Percentiles rank a stretch among this genome's conserved stretches.
These are phyloP conservation scores for Fusarium napiforme DNA, from an alignment of 2,329 filamentous ascomycete genomes.

Conservation along the genomic window DNA sequence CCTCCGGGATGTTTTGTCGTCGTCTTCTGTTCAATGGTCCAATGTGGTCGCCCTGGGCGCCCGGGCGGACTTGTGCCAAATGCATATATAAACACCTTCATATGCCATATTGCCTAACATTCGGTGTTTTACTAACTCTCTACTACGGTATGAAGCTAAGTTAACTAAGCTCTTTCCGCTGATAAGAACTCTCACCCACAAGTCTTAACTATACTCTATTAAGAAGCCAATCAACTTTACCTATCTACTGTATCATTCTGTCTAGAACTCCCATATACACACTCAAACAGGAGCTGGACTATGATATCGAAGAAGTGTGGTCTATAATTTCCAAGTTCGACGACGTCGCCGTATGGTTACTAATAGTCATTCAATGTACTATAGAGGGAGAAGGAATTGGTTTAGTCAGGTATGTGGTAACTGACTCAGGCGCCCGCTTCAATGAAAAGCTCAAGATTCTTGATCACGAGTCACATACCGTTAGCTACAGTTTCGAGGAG, in stretches of 20 bases:
- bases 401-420: background rate
- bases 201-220: no score
- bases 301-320: background rate
- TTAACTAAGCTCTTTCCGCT: no score
- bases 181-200: no score
- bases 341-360: no score
- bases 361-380: no score
- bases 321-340: background rate
- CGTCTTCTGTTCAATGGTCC: background rate
- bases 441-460: background rate
- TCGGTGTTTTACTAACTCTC: background rate
- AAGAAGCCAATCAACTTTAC: rapidly evolving
- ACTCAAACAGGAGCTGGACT: rapidly evolving
- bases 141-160: no score
- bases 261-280: background rate
- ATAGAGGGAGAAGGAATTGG: background rate
- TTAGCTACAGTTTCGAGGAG: background rate
- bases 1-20: background rate
- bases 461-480: rapidly evolving
- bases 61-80: rapidly evolving
- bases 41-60: background rate
- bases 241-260: background rate
- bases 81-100: background rate
- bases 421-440: rapidly evolving
- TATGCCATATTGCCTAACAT: rapidly evolving